Conservation (phyloP, 2,329 filamentous ascomycete genomes). For the Chaetothyriales sp. region DNA sequence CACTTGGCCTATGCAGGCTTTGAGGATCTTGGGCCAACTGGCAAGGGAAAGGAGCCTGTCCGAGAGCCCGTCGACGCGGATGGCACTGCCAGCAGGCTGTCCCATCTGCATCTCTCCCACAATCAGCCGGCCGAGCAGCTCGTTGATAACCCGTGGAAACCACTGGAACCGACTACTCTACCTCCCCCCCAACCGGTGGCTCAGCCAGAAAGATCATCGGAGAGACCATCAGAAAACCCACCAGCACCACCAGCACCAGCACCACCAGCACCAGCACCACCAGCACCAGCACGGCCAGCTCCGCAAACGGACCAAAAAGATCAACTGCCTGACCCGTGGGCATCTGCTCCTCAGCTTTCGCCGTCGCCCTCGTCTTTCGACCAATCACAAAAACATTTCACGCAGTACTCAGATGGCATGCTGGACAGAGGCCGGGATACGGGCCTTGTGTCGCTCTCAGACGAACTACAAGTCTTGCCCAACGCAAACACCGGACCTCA, state of each 20-base stretch:
- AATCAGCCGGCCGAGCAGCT: neutral
- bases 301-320: slow-evolving; percentile 6
- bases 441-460: slow-evolving; percentile 8
- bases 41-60: neutral
- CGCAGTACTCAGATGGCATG: slow-evolving; percentile 11
- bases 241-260: no score
- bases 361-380: slow-evolving; percentile 12
- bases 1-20: neutral
- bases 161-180: slow-evolving; percentile 1
- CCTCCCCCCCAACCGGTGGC: slow-evolving; percentile 9
- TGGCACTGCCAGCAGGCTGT: neutral
- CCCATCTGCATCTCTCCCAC: slow-evolving; percentile 3
- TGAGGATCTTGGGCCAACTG: neutral
- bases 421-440: slow-evolving; percentile 12
- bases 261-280: no score
- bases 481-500: slow-evolving; percentile 1
- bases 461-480: slow-evolving; percentile 10
- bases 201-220: slow-evolving; percentile 10
- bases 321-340: slow-evolving; percentile 10
- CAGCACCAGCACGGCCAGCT: slow-evolving; percentile 8
- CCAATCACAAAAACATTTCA: slow-evolving; percentile 11
- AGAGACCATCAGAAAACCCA: no score
- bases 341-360: slow-evolving; percentile 3
- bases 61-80: neutral
- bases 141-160: slow-evolving; percentile 2